Percentiles rank a stretch among this genome's conserved stretches.
These are phyloP conservation scores for Cercospora sp. DNA, from an alignment of 2,329 filamentous ascomycete species.

Conservation along the genomic window DNA sequence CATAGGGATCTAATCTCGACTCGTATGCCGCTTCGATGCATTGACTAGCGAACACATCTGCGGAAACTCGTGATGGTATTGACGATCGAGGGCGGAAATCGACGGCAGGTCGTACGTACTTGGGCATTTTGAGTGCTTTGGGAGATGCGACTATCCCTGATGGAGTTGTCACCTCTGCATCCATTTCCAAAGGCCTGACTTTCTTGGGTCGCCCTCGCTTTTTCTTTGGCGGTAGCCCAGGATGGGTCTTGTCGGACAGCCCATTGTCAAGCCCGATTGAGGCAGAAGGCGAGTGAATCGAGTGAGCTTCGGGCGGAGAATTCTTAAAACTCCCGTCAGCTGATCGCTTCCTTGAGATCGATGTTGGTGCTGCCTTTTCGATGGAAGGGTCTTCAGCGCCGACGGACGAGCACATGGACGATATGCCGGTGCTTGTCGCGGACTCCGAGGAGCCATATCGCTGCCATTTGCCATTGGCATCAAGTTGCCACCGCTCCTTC, in stretches of 20 bases:
- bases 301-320: conserved; percentile 4
- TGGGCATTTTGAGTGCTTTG: conserved; percentile 27
- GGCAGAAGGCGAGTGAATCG: not conserved
- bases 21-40: conserved; percentile 87
- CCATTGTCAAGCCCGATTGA: not conserved
- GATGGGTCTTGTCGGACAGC: conserved; percentile 8
- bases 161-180: conserved; percentile 13
- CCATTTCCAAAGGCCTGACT: conserved; percentile 22
- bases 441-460: conserved; percentile 38
- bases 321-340: conserved; percentile 35
- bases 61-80: conserved; percentile 72
- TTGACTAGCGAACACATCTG: conserved; percentile 82
- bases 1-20: conserved; percentile 85
- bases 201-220: conserved; percentile 39
- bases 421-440: conserved; percentile 37
- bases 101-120: conserved; percentile 29
- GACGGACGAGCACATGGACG: conserved; percentile 38
- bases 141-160: conserved; percentile 16
- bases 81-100: conserved; percentile 57
- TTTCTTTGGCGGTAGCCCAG: conserved; percentile 22
- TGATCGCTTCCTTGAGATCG: conserved; percentile 33
- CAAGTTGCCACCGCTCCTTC: conserved; percentile 30
- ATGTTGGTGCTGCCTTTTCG: conserved; percentile 10
- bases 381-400: conserved; percentile 29
- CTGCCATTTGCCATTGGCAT: conserved; percentile 36